phyloP scores from a whole-genome alignment of 2,329 filamentous ascomycete species.

The Cadophora sp. region DNA sequence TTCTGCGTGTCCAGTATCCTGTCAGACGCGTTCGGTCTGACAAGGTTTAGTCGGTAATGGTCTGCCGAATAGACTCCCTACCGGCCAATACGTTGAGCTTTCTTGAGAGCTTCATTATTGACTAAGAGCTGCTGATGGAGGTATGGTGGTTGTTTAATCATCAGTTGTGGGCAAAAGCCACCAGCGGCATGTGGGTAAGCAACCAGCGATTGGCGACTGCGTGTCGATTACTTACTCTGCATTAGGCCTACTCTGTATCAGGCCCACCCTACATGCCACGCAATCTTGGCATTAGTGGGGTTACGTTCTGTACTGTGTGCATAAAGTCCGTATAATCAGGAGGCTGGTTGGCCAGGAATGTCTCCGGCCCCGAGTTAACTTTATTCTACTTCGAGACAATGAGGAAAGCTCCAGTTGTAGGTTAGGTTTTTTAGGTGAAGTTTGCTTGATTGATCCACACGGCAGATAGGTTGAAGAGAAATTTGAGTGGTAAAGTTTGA shows the following conservation, averaged over 20 bases:
- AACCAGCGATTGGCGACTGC: constrained; percentile 7
- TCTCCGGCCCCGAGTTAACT: background rate
- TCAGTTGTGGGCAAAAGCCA: background rate
- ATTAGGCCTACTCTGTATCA: too few species aligned
- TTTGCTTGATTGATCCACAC: background rate
- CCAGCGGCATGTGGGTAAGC: constrained; percentile 7
- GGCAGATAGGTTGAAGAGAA: background rate
- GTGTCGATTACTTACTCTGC: constrained; percentile 16
- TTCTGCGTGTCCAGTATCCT: background rate
- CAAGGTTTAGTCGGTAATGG: constrained; percentile 9
- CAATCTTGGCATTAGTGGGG: constrained; percentile 10
- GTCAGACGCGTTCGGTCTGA: background rate
- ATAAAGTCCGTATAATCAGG: constrained; percentile 11
- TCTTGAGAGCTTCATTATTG: background rate
- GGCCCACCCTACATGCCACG: background rate
- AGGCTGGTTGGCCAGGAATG: constrained; percentile 3
- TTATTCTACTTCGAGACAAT: constrained; percentile 14
- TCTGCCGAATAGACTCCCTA: constrained; percentile 4
- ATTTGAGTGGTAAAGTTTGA: constrained; percentile 5
- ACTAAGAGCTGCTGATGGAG: background rate
- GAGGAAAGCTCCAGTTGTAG: background rate
- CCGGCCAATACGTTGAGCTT: background rate
- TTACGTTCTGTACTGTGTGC: constrained; percentile 11
- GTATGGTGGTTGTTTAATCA: constrained; percentile 12
- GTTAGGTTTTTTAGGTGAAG: background rate